phyloP scores from a whole-genome alignment of 495 filamentous ascomycete species.

The Hypoxylon lenormandii region DNA sequence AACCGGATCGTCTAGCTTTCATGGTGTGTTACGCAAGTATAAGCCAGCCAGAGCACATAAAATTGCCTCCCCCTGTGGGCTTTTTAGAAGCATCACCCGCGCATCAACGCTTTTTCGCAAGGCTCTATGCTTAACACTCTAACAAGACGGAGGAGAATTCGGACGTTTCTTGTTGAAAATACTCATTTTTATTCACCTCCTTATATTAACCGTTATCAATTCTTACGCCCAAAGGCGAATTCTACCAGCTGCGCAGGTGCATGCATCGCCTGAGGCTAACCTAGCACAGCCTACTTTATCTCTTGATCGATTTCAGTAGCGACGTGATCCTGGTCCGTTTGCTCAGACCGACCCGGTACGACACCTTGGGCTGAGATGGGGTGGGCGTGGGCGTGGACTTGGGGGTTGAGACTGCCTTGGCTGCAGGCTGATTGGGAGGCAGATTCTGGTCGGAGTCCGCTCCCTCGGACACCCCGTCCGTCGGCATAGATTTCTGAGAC shows the following conservation, averaged over 20 bases:
- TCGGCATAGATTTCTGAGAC: slow-evolving; percentile 22
- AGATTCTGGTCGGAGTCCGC: slow-evolving; percentile 14
- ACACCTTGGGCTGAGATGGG: slow-evolving; percentile 58
- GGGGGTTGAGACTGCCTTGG: slow-evolving; percentile 23
- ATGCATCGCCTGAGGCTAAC: not conserved
- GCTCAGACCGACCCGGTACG: slow-evolving; percentile 75
- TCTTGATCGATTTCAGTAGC: slow-evolving; percentile 72
- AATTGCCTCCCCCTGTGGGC: not conserved
- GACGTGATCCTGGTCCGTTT: slow-evolving; percentile 73
- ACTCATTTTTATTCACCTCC: not conserved
- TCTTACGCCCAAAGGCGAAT: no score
- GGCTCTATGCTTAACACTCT: no score
- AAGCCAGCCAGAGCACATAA: not conserved
- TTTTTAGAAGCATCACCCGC: not conserved
- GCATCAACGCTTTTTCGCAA: no score
- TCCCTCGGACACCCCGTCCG: slow-evolving; percentile 11
- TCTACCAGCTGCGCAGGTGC: not conserved
- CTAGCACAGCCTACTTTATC: slow-evolving; percentile 52
- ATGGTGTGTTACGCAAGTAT: not conserved
- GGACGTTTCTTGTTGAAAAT: no score
- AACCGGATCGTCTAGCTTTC: no score
- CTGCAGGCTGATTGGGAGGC: slow-evolving; percentile 13
- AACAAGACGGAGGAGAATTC: no score
- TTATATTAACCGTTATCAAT: not conserved
- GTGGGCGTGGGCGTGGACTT: slow-evolving; percentile 18